Conservation (phyloP, 305 asterid genomes). For the Fraxinus velutina region DNA sequence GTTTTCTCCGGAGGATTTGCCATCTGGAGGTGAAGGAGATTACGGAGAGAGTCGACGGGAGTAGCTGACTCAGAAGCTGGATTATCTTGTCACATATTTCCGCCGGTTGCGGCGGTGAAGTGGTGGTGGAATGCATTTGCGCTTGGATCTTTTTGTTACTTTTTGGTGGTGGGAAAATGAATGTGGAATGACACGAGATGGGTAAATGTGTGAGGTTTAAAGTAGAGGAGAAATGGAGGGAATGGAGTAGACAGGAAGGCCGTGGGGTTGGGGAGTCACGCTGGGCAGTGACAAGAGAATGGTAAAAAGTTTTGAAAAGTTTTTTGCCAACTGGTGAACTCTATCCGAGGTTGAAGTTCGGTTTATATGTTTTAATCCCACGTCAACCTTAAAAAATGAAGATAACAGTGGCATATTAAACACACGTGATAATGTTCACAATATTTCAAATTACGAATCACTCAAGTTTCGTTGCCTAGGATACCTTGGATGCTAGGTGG, state of each 20-base stretch:
- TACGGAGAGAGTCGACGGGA: slow-evolving; percentile 47
- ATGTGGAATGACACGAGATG: not conserved
- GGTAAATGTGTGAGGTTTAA: not conserved
- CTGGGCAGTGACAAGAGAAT: not conserved
- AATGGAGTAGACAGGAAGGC: not conserved
- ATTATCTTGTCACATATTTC: slow-evolving; percentile 35
- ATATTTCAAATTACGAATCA: no score
- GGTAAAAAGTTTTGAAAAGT: not conserved
- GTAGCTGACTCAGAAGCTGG: slow-evolving; percentile 37
- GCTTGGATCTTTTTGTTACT: not conserved
- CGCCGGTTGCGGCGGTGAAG: slow-evolving; percentile 25
- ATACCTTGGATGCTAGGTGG: no score
- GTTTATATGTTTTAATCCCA: no score
- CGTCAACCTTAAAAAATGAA: not conserved
- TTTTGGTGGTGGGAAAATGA: not conserved
- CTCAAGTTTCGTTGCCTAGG: no score
- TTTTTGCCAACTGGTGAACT: not conserved
- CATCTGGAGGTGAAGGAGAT: slow-evolving; percentile 56
- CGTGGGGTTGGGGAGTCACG: not conserved
- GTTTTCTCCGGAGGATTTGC: slow-evolving; percentile 65
- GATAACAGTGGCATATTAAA: no score
- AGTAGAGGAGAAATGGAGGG: slow-evolving; percentile 2
- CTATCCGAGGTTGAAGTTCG: not conserved
- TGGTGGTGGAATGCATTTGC: slow-evolving; percentile 40
- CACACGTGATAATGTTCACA: no score